Evolutionary conservation across 805 yeast genomes (phyloP), one percentile per base, ranked within the genome.

Genomic region (Candida oleophila): DNA sequence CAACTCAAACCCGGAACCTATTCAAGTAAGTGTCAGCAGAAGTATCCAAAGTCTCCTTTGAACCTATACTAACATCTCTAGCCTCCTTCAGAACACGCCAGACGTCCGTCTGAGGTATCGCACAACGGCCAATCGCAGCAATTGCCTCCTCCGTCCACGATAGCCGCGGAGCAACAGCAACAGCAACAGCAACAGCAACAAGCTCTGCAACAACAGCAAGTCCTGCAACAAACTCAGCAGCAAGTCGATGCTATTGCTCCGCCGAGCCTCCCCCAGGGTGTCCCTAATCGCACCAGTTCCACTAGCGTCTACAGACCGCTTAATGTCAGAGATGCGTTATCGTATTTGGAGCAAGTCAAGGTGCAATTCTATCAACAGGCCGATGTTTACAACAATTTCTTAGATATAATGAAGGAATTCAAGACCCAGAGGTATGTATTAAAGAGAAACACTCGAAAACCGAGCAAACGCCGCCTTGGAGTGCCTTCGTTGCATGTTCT

Each of bases 351-450:
- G 63, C 96, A 91, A 68, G 99, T 94, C 44, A 94, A 94, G 67
- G 79, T 85, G 42, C 97, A 91, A 64, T 94, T 94, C 68, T 86
- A 81, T 65, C 80, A 83, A 54, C 96, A 92, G 68, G 95, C 98
- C 0, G 97, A 91, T 58, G 96, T 94, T 38, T 94, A 94, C 74
- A 94, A 94, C 66, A 90, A 88, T 65, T 94, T 95, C 60, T 76
- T 94, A 60, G 99, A 94, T 63, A 92, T 94, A 53, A 94, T 94
- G 99, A 95, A 95, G 72, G 99, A 95, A 63, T 95, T 94, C 73
- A 95, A 95, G 73, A 85, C 95, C 45, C 97, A 92, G 71, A 82
- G 82, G 82, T 77, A 66, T 50, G 81, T 73, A 44, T 52, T 33
- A 25, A 7, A 5, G 30, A 11, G 5, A 7, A 7, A 25, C 19